A percentile compares a stretch with the other conserved stretches of the same genome.
These are phyloP conservation scores for Alternaria ethzedia DNA, from an alignment of 2,329 filamentous ascomycete genomes.

Conservation along the genomic window DNA sequence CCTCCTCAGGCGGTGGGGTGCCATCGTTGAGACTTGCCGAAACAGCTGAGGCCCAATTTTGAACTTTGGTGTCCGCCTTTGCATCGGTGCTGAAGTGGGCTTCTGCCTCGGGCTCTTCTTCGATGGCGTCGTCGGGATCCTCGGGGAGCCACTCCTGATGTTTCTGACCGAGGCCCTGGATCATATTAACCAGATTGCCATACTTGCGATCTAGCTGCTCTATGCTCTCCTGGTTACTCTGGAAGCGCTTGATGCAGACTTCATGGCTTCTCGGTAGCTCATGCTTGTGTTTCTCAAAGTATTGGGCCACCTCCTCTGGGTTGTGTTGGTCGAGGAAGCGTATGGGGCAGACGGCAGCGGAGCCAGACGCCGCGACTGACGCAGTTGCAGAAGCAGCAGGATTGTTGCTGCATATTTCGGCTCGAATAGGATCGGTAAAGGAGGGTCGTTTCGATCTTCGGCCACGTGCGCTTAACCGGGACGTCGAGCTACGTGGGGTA, in stretches of 20 bases:
- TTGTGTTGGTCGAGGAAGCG: constrained; percentile 91
- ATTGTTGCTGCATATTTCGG: constrained; percentile 50
- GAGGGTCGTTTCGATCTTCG: constrained; percentile 50
- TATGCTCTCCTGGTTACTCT: constrained; percentile 84
- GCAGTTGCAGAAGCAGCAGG: constrained; percentile 58
- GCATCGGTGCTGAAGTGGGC: constrained; percentile 50
- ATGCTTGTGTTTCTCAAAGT: constrained; percentile 95
- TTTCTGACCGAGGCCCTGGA: constrained; percentile 83
- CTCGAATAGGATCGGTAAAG: constrained; percentile 51
- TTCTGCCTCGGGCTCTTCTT: constrained; percentile 55
- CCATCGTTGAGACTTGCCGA: constrained; percentile 60
- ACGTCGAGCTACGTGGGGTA: constrained; percentile 50
- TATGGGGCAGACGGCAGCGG: constrained; percentile 80
- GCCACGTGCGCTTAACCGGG: constrained; percentile 44
- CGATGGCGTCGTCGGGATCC: constrained; percentile 54
- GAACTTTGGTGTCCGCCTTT: constrained; percentile 72
- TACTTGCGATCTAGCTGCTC: constrained; percentile 93
- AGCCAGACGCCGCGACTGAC: constrained; percentile 45
- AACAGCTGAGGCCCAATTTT: constrained; percentile 84
- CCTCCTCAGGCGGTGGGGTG: constrained; percentile 46
- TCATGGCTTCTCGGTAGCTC: constrained; percentile 93
- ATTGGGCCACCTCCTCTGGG: constrained; percentile 89
- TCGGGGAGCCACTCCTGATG: constrained; percentile 85
- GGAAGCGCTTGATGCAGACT: constrained; percentile 87
- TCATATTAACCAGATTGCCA: constrained; percentile 90